Evolutionary conservation across 176 grass and related monocot species (phyloP).

Genomic region (Carex scoparia): DNA sequence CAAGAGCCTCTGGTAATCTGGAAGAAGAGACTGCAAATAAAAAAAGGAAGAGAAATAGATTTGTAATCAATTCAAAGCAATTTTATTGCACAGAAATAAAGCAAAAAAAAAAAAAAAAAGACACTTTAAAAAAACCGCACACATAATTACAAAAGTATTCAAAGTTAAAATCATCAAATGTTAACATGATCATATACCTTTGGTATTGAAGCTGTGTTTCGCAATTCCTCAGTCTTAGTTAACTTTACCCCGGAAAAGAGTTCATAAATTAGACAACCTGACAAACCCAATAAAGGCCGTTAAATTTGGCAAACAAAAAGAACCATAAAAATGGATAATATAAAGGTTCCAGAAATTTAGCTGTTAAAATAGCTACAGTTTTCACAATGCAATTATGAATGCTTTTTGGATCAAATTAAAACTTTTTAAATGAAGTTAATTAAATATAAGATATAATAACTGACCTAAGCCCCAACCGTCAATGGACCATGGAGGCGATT

Average conservation of each 20-base stretch:
- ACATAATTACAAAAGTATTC: neutral
- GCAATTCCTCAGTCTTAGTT: constrained; percentile 91
- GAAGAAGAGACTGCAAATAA: constrained; percentile 72
- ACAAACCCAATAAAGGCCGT: constrained; percentile 23
- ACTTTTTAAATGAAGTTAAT: constrained; percentile 17
- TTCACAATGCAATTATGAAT: neutral
- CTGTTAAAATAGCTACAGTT: neutral
- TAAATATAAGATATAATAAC: neutral
- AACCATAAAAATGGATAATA: neutral
- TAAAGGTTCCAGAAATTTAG: neutral
- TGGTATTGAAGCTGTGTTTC: constrained; percentile 82
- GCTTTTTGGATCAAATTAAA: constrained; percentile 9
- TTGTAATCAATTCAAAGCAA: neutral
- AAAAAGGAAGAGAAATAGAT: constrained; percentile 21
- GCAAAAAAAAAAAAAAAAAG: neutral
- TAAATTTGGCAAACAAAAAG: constrained; percentile 25
- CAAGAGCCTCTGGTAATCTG: constrained; percentile 99
- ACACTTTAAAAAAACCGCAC: neutral
- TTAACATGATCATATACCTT: constrained; percentile 51
- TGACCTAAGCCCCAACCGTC: constrained; percentile 98
- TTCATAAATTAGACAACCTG: constrained; percentile 98
- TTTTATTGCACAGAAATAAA: constrained; percentile 1
- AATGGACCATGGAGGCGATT: constrained; percentile 92
- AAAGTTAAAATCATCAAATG: neutral
- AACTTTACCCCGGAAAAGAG: constrained; percentile 83